Percentiles rank a stretch among this genome's conserved stretches.
These are phyloP conservation scores for Fragilaria radians DNA, from an alignment of 108 stramenopile genomes.

Conservation along the genomic window DNA sequence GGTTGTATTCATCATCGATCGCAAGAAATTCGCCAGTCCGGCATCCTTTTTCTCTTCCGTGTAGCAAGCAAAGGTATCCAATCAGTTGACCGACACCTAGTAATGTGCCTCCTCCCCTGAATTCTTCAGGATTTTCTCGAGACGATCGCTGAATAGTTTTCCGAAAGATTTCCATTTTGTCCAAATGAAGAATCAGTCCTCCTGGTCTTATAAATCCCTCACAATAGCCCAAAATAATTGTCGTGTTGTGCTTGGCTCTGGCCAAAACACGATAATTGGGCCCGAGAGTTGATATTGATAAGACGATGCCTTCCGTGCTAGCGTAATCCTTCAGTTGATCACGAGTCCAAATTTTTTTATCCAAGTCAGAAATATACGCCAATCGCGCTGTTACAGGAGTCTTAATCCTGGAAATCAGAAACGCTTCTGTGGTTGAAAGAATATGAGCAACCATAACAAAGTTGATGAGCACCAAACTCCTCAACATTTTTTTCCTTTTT, in stretches of 20 bases:
- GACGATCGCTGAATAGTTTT: slow-evolving; percentile 32
- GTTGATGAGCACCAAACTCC: no score
- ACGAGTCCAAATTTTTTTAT: slow-evolving; percentile 22
- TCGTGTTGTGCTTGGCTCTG: slow-evolving; percentile 37
- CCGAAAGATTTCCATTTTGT: slow-evolving; percentile 80
- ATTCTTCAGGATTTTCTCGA: slow-evolving; percentile 20
- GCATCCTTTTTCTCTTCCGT: slow-evolving; percentile 54
- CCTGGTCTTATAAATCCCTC: slow-evolving; percentile 73
- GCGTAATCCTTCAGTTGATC: slow-evolving; percentile 29
- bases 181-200: slow-evolving; percentile 62
- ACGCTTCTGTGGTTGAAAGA: no score
- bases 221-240: slow-evolving; percentile 61
- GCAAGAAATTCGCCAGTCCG: slow-evolving; percentile 59
- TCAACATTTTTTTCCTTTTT: no score
- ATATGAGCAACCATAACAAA: no score
- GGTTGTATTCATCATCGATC: slow-evolving; percentile 77
- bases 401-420: no score
- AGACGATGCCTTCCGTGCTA: slow-evolving; percentile 25
- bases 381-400: no score
- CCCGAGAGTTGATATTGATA: slow-evolving; percentile 59
- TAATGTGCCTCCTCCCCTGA: slow-evolving; percentile 42
- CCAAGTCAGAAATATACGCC: no score
- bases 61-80: slow-evolving; percentile 56
- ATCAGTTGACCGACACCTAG: slow-evolving; percentile 64
- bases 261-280: slow-evolving; percentile 74